A percentile compares a stretch with the other conserved stretches of the same genome.
Conservation (phyloP, 1,139 yeast genomes). For the Hemisphaericaspora subhashii region DNA sequence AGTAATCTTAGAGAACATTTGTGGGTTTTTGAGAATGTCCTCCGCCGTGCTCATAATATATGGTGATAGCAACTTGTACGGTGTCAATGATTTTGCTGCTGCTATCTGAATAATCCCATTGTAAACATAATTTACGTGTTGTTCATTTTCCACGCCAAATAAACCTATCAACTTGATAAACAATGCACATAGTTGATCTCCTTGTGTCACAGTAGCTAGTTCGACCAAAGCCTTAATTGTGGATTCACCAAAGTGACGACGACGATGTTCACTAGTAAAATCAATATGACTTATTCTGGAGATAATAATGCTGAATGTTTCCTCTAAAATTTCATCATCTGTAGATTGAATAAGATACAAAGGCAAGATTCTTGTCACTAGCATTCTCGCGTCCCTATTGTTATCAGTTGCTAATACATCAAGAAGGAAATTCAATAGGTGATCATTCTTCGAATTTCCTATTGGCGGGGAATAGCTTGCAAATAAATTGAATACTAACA, state of each 20-base stretch:
- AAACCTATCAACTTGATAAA: slow-evolving; percentile 59
- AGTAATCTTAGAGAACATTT: slow-evolving; percentile 59
- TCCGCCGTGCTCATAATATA: slow-evolving; percentile 75
- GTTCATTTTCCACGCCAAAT: slow-evolving; percentile 59
- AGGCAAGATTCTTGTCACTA: slow-evolving; percentile 50
- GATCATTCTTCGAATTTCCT: slow-evolving; percentile 19
- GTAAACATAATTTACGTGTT: slow-evolving; percentile 63
- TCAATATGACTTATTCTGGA: slow-evolving; percentile 35
- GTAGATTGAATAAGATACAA: slow-evolving; percentile 36
- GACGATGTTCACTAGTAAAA: slow-evolving; percentile 25
- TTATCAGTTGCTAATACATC: slow-evolving; percentile 22
- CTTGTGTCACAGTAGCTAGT: slow-evolving; percentile 55
- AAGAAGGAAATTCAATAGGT: slow-evolving; percentile 24
- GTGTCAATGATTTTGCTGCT: slow-evolving; percentile 45
- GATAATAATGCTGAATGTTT: slow-evolving; percentile 37
- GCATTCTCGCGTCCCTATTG: slow-evolving; percentile 53
- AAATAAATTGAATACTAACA: slow-evolving; percentile 48
- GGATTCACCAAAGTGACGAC: slow-evolving; percentile 57
- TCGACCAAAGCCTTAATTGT: slow-evolving; percentile 62
- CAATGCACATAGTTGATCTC: slow-evolving; percentile 62
- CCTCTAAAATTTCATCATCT: slow-evolving; percentile 28
- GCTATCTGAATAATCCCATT: slow-evolving; percentile 55
- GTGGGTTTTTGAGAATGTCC: slow-evolving; percentile 59
- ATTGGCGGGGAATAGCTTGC: slow-evolving; percentile 45
- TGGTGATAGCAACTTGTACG: slow-evolving; percentile 75